Evolutionary conservation across 2,329 filamentous ascomycete species (phyloP).

Genomic region (Alternaria sp.): DNA sequence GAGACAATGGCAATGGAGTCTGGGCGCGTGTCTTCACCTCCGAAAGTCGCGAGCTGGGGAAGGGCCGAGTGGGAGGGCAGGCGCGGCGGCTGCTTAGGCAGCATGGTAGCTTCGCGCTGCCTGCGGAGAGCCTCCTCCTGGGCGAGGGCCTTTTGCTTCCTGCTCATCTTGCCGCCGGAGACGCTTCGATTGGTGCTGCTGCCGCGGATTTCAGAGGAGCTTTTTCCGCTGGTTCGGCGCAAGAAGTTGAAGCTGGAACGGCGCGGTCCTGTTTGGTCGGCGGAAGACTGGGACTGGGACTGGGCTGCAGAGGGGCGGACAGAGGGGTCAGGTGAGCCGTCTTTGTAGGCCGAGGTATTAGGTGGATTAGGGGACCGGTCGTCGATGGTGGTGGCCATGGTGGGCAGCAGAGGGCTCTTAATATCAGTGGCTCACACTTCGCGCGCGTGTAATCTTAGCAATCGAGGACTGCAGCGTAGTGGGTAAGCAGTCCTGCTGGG

Average conservation of each 20-base stretch:
- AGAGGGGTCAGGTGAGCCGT: constrained; percentile 39
- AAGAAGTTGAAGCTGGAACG: constrained; percentile 48
- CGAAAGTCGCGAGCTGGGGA: constrained; percentile 62
- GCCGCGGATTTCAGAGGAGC: constrained; percentile 28
- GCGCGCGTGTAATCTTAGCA: constrained; percentile 35
- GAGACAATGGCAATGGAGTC: constrained; percentile 68
- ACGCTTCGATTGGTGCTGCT: constrained; percentile 31
- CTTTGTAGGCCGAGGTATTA: constrained; percentile 17
- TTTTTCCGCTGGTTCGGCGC: constrained; percentile 39
- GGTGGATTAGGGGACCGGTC: constrained; percentile 19
- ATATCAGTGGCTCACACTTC: constrained; percentile 20
- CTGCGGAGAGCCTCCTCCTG: constrained; percentile 61
- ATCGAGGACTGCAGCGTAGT: constrained; percentile 27
- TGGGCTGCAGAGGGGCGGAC: constrained; percentile 21
- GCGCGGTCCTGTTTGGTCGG: constrained; percentile 26
- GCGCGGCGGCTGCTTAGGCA: constrained; percentile 66
- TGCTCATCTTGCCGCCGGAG: constrained; percentile 56
- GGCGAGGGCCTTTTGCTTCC: constrained; percentile 60
- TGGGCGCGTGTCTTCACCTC: constrained; percentile 66
- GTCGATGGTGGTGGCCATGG: constrained; percentile 36
- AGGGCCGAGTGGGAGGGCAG: constrained; percentile 58
- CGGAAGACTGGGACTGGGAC: constrained; percentile 18
- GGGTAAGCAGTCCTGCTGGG: constrained; percentile 16
- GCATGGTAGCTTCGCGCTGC: constrained; percentile 61
- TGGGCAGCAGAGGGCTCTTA: constrained; percentile 33